These are phyloP conservation scores for Tolypocladium amazonense DNA, from an alignment of 2,329 filamentous ascomycete genomes.

Conservation along the genomic window DNA sequence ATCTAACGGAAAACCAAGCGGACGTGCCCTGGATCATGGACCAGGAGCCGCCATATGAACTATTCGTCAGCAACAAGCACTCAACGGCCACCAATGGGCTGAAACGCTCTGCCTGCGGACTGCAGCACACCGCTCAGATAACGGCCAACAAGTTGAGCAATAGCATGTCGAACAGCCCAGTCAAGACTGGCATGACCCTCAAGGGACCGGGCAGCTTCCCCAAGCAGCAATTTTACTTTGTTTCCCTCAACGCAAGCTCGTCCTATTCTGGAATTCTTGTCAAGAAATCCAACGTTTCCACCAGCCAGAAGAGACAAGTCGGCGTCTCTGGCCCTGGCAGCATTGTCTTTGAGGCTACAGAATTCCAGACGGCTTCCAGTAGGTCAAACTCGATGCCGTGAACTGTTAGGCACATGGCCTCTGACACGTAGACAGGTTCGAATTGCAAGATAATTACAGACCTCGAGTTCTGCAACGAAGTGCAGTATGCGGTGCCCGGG, in stretches of 20 bases:
- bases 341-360: conserved; percentile 58
- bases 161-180: conserved; percentile 33
- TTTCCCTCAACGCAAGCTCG: conserved; percentile 60
- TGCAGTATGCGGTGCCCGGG: conserved; percentile 83
- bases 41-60: conserved; percentile 52
- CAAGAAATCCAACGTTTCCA: conserved; percentile 40
- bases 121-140: conserved; percentile 56
- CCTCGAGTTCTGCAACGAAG: conserved; percentile 78
- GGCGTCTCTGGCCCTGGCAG: conserved; percentile 53
- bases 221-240: conserved; percentile 82
- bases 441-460: conserved; percentile 83
- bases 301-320: conserved; percentile 26
- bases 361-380: conserved; percentile 74
- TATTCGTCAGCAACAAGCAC: conserved; percentile 62
- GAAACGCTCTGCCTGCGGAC: conserved; percentile 71
- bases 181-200: conserved; percentile 56
- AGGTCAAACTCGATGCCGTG: conserved; percentile 18
- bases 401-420: neutral
- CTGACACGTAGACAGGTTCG: conserved; percentile 38
- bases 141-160: conserved; percentile 38
- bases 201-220: conserved; percentile 56
- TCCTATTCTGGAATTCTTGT: conserved; percentile 66
- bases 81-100: conserved; percentile 56
- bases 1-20: conserved; percentile 50
- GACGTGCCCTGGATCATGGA: conserved; percentile 44